These are phyloP conservation scores for Orbilia blumenaviensis DNA, from an alignment of 2,329 filamentous ascomycete genomes.

Conservation along the genomic window DNA sequence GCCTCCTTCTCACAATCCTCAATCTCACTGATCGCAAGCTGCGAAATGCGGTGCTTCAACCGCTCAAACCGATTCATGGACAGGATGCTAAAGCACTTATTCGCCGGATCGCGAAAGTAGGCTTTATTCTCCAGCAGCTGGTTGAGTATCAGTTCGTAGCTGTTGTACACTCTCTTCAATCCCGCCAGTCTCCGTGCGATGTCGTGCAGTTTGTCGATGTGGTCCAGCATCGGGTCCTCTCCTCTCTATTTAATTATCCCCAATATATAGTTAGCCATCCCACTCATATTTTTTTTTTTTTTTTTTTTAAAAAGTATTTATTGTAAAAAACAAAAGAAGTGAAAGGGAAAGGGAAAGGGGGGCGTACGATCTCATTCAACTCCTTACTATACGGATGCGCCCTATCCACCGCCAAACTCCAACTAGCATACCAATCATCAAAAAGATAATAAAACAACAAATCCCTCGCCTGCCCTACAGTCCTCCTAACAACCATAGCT, in stretches of 20 bases:
- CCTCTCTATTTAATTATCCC: no score
- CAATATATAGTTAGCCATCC: no score
- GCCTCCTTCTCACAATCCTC: conserved; percentile 70
- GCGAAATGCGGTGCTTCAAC: conserved; percentile 69
- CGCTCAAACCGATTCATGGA: conserved; percentile 70
- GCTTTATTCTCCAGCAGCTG: conserved; percentile 59
- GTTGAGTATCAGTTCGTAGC: conserved; percentile 70
- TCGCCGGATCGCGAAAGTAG: conserved; percentile 67
- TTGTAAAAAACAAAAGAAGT: no score
- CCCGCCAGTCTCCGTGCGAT: conserved; percentile 71
- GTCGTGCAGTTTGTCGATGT: conserved; percentile 67
- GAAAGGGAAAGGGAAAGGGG: neutral
- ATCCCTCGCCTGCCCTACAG: conserved; percentile 66
- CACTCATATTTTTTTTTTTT: no score
- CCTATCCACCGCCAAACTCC: conserved; percentile 68
- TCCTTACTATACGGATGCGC: conserved; percentile 65
- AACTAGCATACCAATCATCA: conserved; percentile 73
- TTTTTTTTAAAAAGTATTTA: no score
- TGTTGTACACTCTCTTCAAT: conserved; percentile 70
- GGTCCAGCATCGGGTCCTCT: conserved; percentile 62
- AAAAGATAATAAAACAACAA: conserved; percentile 75
- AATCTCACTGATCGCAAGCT: conserved; percentile 72
- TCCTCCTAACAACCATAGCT: conserved; percentile 59
- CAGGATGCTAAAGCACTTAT: conserved; percentile 60
- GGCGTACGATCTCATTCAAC: conserved; percentile 65